Conservation (phyloP, 768 basidiomycete genomes). For the Cyathus striatus region DNA sequence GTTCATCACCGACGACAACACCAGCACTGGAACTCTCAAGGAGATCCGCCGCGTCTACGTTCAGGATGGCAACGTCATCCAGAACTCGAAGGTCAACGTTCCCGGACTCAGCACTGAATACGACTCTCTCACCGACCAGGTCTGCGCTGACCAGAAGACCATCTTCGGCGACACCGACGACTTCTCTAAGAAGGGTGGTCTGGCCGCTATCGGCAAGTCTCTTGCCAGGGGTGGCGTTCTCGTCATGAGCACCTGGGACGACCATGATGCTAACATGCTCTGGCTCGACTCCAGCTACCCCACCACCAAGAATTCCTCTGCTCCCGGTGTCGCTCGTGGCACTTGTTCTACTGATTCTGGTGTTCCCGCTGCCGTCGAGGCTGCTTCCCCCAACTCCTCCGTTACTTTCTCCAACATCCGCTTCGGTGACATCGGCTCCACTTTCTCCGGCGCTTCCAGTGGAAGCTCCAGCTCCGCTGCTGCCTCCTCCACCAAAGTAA, state of each 20-base stretch:
- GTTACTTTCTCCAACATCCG: slow-evolving; percentile 52
- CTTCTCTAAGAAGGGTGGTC: slow-evolving; percentile 36
- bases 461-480: background rate
- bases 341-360: slow-evolving; percentile 42
- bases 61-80: slow-evolving; percentile 46
- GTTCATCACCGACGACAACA: slow-evolving; percentile 44
- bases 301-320: slow-evolving; percentile 20
- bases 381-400: slow-evolving; percentile 24
- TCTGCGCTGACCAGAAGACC: slow-evolving; percentile 40
- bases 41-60: slow-evolving; percentile 57
- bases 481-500: too few relatives aligned
- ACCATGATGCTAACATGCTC: slow-evolving; percentile 49
- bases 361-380: slow-evolving; percentile 36
- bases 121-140: slow-evolving; percentile 43
- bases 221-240: slow-evolving; percentile 37
- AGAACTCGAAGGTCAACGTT: slow-evolving; percentile 43
- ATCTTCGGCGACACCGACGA: slow-evolving; percentile 38
- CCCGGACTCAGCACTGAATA: slow-evolving; percentile 28
- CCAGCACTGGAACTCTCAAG: slow-evolving; percentile 38
- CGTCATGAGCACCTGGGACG: slow-evolving; percentile 45
- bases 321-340: slow-evolving; percentile 41
- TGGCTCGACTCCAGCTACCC: slow-evolving; percentile 55
- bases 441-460: slow-evolving; percentile 6
- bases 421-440: slow-evolving; percentile 34
- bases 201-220: slow-evolving; percentile 27